A percentile compares a stretch with the other conserved stretches of the same genome.
These are phyloP conservation scores for Fusarium devonianum DNA, from an alignment of 2,329 filamentous ascomycete species.

Conservation along the genomic window DNA sequence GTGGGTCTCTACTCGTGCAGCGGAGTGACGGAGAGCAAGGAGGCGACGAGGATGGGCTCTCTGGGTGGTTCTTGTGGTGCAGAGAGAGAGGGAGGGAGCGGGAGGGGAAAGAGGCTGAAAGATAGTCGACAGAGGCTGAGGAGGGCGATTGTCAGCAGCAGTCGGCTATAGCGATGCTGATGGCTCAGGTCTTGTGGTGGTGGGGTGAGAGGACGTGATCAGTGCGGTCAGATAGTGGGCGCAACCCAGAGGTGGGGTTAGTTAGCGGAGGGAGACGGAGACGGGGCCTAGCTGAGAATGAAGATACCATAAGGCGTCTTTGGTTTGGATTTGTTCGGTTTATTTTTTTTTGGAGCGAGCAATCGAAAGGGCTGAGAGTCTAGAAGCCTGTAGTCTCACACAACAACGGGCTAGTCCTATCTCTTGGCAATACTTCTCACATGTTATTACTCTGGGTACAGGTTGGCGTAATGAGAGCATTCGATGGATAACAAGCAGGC, in stretches of 20 bases:
- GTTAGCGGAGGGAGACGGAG: background rate
- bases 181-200: constrained; percentile 1
- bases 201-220: constrained; percentile 18
- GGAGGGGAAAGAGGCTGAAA: background rate
- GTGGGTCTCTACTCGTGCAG: too few species aligned
- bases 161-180: constrained; percentile 19
- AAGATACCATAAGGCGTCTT: too few species aligned
- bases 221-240: constrained; percentile 10
- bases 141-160: constrained; percentile 16
- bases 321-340: too few species aligned
- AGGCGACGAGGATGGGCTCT: too few species aligned
- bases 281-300: constrained; percentile 25
- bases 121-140: constrained; percentile 2
- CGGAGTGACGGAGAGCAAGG: too few species aligned
- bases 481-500: too few species aligned
- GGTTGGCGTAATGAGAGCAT: too few species aligned
- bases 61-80: too few species aligned
- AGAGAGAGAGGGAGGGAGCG: too few species aligned
- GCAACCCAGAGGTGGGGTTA: constrained; percentile 30
- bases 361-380: background rate
- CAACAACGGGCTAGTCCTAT: background rate
- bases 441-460: background rate
- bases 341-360: too few species aligned
- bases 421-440: background rate
- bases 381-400: background rate